Percentiles rank a stretch among this genome's conserved stretches.
Conservation (phyloP, 2,329 filamentous ascomycete genomes). For the Monilinia polystroma region DNA sequence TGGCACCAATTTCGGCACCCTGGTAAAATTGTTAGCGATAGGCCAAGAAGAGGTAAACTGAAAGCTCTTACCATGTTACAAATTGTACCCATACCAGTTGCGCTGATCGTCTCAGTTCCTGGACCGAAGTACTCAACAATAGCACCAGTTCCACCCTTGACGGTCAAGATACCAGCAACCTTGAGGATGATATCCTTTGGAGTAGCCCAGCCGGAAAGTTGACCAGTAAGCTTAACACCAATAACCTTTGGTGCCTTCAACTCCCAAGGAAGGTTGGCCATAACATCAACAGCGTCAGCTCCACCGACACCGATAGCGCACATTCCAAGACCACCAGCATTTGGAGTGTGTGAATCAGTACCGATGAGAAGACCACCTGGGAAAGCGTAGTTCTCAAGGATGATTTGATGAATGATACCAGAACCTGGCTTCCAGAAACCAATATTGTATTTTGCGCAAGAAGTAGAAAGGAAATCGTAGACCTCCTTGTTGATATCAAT, state of each 20-base stretch:
- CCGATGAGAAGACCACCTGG: constrained; percentile 96
- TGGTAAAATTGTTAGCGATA: neutral
- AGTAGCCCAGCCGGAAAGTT: constrained; percentile 85
- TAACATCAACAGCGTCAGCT: constrained; percentile 97
- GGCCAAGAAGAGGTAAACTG: neutral
- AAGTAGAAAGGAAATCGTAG: constrained; percentile 91
- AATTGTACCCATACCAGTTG: constrained; percentile 86
- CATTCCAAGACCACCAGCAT: constrained; percentile 95
- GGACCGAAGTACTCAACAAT: constrained; percentile 79
- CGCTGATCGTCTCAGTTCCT: constrained; percentile 71
- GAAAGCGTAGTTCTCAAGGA: constrained; percentile 99
- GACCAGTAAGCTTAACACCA: constrained; percentile 89
- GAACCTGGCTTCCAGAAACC: constrained; percentile 99
- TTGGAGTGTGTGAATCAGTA: constrained; percentile 97
- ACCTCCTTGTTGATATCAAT: constrained; percentile 98
- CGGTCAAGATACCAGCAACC: constrained; percentile 93
- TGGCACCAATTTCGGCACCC: constrained; percentile 72
- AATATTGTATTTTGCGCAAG: constrained; percentile 99
- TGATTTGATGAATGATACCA: constrained; percentile 98
- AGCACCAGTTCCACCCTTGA: constrained; percentile 94
- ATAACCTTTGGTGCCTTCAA: constrained; percentile 97
- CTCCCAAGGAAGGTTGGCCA: constrained; percentile 97
- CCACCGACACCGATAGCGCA: constrained; percentile 80
- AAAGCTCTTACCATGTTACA: constrained; percentile 52
- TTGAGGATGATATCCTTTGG: constrained; percentile 98